These are phyloP conservation scores for Cyclotella atomus DNA, from an alignment of 108 stramenopile genomes.

Conservation along the genomic window DNA sequence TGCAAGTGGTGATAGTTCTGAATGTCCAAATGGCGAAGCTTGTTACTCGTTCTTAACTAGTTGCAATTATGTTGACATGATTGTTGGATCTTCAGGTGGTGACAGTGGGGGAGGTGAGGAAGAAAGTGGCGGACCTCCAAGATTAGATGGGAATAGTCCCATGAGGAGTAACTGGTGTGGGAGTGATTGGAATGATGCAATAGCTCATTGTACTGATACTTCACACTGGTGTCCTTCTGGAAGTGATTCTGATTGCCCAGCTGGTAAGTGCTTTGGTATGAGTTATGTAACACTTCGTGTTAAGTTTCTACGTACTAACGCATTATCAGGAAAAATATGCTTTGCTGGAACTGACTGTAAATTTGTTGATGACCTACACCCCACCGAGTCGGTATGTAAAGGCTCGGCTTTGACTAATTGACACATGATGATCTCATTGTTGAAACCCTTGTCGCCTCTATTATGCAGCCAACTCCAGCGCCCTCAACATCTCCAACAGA, in stretches of 20 bases:
- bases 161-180: slow-evolving; percentile 35
- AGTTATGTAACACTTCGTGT: too few species aligned
- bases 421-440: too few species aligned
- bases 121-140: neutral
- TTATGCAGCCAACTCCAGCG: slow-evolving; percentile 18
- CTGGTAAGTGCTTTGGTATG: slow-evolving; percentile 4
- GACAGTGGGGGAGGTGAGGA: neutral
- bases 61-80: slow-evolving; percentile 44
- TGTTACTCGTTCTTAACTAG: slow-evolving; percentile 30
- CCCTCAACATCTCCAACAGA: slow-evolving; percentile 16
- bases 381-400: slow-evolving; percentile 28
- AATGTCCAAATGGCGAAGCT: slow-evolving; percentile 12
- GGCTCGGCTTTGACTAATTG: too few species aligned
- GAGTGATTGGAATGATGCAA: slow-evolving; percentile 39
- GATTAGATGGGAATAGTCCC: slow-evolving; percentile 15
- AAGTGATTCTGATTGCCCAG: slow-evolving; percentile 42
- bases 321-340: slow-evolving; percentile 21
- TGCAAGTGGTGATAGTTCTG: slow-evolving; percentile 24
- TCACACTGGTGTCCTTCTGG: slow-evolving; percentile 45
- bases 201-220: slow-evolving; percentile 16
- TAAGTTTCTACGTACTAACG: too few species aligned
- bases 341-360: slow-evolving; percentile 40
- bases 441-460: too few species aligned
- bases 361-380: slow-evolving; percentile 29
- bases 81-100: slow-evolving; percentile 7